Evolutionary conservation across 345 rosid genomes (phyloP).

Genomic region (Sonneratia alba): DNA sequence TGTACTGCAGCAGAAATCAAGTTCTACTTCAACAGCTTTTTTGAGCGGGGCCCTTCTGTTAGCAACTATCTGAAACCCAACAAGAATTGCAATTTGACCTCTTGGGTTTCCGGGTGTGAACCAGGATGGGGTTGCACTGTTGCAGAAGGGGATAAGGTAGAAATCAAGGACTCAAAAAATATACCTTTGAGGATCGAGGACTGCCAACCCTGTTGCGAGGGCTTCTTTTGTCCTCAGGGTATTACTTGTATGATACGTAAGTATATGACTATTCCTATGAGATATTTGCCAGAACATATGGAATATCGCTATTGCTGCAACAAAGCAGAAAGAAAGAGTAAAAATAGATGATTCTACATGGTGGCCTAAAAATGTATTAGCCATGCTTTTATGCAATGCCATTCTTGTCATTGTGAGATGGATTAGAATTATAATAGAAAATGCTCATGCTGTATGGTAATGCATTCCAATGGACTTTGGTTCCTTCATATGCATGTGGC

Average conservation of each 20-base stretch:
- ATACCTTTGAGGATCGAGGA: conserved; percentile 51
- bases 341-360: neutral
- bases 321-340: neutral
- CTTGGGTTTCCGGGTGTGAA: conserved; percentile 81
- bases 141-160: conserved; percentile 23
- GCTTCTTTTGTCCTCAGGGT: conserved; percentile 93
- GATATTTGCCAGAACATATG: neutral
- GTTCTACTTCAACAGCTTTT: conserved; percentile 51
- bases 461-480: neutral
- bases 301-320: neutral
- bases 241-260: conserved; percentile 96
- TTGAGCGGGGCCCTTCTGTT: conserved; percentile 18
- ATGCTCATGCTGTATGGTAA: neutral
- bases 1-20: conserved; percentile 78
- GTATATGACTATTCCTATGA: conserved; percentile 15
- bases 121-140: conserved; percentile 86
- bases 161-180: conserved; percentile 29
- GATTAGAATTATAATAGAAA: neutral
- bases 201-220: conserved; percentile 89
- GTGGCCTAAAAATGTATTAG: neutral
- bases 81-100: conserved; percentile 63
- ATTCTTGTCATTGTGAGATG: neutral
- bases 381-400: neutral
- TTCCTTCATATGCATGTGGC: neutral
- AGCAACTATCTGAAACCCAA: conserved; percentile 44